These are phyloP conservation scores for Podospora fimiseda DNA, from an alignment of 495 filamentous ascomycete species.

Conservation along the genomic window DNA sequence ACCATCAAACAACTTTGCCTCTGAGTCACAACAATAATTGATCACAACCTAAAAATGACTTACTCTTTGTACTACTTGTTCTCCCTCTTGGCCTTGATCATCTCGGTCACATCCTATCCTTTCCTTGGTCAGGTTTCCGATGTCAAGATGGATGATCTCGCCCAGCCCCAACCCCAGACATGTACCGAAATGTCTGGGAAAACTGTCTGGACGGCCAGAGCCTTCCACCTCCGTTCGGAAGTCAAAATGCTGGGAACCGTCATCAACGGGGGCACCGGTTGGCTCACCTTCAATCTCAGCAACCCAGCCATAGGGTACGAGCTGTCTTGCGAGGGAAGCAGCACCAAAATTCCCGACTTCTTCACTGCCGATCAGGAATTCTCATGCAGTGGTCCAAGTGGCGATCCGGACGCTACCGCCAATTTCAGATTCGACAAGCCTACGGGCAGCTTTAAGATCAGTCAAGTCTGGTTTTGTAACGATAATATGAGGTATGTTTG, in stretches of 20 bases:
- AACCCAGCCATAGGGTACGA: slow-evolving; percentile 13
- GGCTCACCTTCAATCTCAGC: slow-evolving; percentile 13
- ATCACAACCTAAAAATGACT: no score
- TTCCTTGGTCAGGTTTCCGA: not conserved
- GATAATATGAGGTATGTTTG: no score
- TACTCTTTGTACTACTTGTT: no score
- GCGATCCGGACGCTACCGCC: not conserved
- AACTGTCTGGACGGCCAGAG: not conserved
- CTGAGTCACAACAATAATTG: no score
- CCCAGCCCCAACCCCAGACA: not conserved
- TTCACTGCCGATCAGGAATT: slow-evolving; percentile 35
- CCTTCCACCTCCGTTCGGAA: slow-evolving; percentile 14
- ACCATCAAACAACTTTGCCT: no score
- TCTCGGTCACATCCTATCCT: no score
- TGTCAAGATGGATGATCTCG: no score
- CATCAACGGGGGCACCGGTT: slow-evolving; percentile 7
- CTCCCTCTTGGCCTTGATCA: no score
- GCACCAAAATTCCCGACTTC: slow-evolving; percentile 32
- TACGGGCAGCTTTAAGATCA: no score
- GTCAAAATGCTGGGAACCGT: slow-evolving; percentile 4
- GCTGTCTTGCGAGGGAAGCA: slow-evolving; percentile 27
- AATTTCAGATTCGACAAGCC: no score
- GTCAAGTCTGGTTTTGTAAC: no score
- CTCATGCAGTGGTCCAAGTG: slow-evolving; percentile 17
- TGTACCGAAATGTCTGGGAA: not conserved